phyloP scores from a whole-genome alignment of 352 stramenopile species.

The Phytophthora aleatoria region DNA sequence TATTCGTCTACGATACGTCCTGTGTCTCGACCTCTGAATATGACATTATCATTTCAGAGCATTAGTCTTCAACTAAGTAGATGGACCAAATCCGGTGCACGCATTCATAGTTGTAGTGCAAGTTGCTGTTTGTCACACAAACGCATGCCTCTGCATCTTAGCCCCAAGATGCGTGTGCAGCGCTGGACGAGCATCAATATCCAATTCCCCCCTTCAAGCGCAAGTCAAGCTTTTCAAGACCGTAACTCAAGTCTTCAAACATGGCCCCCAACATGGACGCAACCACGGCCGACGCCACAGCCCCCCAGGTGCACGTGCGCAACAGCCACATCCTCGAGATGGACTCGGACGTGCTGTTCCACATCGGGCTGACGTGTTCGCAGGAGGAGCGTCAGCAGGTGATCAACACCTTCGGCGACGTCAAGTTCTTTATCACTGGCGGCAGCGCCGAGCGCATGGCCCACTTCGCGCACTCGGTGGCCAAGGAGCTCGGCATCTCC shows the following conservation, averaged over 20 bases:
- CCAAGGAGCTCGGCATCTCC: conserved; percentile 55
- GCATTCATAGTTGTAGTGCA: conserved; percentile 27
- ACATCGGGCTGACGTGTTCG: conserved; percentile 72
- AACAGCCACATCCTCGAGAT: conserved; percentile 71
- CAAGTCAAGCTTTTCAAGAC: conserved; percentile 12
- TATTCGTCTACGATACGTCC: conserved; percentile 11
- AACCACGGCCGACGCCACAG: conserved; percentile 10
- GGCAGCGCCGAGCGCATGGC: conserved; percentile 81
- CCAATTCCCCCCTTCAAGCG: conserved; percentile 18
- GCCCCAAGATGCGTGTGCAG: background rate
- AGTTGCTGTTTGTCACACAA: conserved; percentile 16
- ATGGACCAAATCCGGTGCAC: conserved; percentile 16
- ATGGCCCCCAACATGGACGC: conserved; percentile 41
- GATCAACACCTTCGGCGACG: conserved; percentile 63
- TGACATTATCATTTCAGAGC: conserved; percentile 9
- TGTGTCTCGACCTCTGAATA: conserved; percentile 25
- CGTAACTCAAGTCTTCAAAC: conserved; percentile 2
- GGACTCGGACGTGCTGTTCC: conserved; percentile 74
- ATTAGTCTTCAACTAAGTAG: conserved; percentile 9
- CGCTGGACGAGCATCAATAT: conserved; percentile 22
- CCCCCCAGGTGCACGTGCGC: conserved; percentile 45
- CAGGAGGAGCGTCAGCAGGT: conserved; percentile 52
- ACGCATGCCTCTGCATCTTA: conserved; percentile 24
- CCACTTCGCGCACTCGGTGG: conserved; percentile 64
- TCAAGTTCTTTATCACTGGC: conserved; percentile 82